Conservation (phyloP, 495 filamentous ascomycete genomes). For the Cercophora scortea region DNA sequence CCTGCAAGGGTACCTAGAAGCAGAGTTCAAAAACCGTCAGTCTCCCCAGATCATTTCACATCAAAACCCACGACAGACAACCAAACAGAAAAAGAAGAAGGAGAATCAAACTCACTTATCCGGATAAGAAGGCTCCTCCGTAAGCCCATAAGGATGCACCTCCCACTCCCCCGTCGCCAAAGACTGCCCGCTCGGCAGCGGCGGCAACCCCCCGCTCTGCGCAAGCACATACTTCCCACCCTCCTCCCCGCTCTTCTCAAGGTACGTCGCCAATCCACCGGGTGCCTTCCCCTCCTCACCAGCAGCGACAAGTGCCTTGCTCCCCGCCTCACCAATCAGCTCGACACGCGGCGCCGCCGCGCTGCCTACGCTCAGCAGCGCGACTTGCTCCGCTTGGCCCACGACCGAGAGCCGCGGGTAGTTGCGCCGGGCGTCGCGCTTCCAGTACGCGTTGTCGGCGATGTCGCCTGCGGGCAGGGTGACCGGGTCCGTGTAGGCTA, state of each 20-base stretch:
- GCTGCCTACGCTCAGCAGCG: slow-evolving; percentile 78
- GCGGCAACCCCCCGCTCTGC: slow-evolving; percentile 63
- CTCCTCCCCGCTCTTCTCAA: slow-evolving; percentile 59
- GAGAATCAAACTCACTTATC: slow-evolving; percentile 41
- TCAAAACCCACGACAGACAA: background rate
- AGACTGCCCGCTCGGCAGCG: slow-evolving; percentile 63
- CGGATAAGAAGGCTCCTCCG: slow-evolving; percentile 49
- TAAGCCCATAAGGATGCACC: slow-evolving; percentile 47
- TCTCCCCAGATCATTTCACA: background rate
- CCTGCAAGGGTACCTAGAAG: slow-evolving; percentile 31
- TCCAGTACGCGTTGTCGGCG: slow-evolving; percentile 97
- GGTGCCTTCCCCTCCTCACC: slow-evolving; percentile 62
- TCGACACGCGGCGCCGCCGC: slow-evolving; percentile 72
- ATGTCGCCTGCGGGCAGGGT: slow-evolving; percentile 89
- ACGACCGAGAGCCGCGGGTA: slow-evolving; percentile 81
- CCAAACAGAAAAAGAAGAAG: background rate
- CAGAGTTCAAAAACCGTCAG: slow-evolving; percentile 12
- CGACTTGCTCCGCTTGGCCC: slow-evolving; percentile 76
- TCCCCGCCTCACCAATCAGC: slow-evolving; percentile 75
- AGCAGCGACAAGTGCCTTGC: slow-evolving; percentile 71
- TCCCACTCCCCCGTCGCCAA: slow-evolving; percentile 36
- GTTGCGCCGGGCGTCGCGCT: slow-evolving; percentile 76
- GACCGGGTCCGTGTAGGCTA: slow-evolving; percentile 78
- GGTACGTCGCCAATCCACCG: slow-evolving; percentile 60
- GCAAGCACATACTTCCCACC: slow-evolving; percentile 57